These are phyloP conservation scores for Saccharomycopsis hybrid DNA, from an alignment of 1,139 yeast genomes.

Conservation along the genomic window DNA sequence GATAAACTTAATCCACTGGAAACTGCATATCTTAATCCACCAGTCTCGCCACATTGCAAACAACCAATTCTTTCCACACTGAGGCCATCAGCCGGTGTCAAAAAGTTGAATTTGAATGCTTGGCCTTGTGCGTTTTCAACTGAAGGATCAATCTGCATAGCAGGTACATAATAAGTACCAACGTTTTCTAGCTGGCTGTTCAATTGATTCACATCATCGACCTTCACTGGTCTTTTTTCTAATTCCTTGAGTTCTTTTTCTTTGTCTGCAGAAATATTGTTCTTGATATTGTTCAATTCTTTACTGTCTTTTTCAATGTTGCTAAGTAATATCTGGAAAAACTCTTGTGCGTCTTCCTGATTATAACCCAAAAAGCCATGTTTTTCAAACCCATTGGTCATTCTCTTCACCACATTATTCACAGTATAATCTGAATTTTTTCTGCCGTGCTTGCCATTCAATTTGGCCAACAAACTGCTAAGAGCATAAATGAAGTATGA, in stretches of 20 bases:
- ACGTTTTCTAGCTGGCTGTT: conserved; percentile 39
- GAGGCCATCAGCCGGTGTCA: conserved; percentile 88
- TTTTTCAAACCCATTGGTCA: conserved; percentile 76
- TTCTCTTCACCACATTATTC: conserved; percentile 51
- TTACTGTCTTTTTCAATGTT: conserved; percentile 61
- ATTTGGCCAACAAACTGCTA: conserved; percentile 41
- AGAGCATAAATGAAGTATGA: conserved; percentile 49
- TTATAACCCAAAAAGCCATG: conserved; percentile 75
- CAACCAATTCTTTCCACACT: conserved; percentile 87
- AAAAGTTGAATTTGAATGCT: conserved; percentile 47
- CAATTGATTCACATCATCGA: conserved; percentile 22
- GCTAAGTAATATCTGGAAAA: conserved; percentile 72
- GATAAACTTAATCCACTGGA: conserved; percentile 76
- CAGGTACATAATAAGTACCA: conserved; percentile 65
- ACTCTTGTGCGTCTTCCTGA: conserved; percentile 94
- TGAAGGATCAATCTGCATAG: conserved; percentile 68
- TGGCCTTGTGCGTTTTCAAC: conserved; percentile 34
- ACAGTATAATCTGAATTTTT: conserved; percentile 61
- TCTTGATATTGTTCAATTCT: too few relatives aligned
- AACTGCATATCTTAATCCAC: conserved; percentile 81
- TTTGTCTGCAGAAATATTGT: too few relatives aligned
- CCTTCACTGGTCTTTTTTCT: not conserved
- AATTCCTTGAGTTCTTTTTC: conserved; percentile 3
- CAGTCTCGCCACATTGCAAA: conserved; percentile 83
- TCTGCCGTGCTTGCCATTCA: conserved; percentile 48